A percentile compares a stretch with the other conserved stretches of the same genome.
These are phyloP conservation scores for Moesziomyces parantarcticus DNA, from an alignment of 1,284 basidiomycete genomes.

Conservation along the genomic window DNA sequence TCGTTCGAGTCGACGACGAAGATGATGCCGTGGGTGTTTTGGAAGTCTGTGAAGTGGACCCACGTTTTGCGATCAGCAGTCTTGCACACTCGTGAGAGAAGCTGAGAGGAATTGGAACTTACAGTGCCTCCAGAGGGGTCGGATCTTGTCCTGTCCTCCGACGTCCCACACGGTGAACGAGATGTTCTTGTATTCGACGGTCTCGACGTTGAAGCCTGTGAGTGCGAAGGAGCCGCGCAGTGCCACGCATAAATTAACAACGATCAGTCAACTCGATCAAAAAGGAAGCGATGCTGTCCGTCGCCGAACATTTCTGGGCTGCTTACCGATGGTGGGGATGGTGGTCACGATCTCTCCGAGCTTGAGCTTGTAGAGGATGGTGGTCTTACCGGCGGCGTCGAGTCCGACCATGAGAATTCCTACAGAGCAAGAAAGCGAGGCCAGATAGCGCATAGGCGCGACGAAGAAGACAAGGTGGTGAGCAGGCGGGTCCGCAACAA, in stretches of 20 bases:
- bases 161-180: constrained; percentile 99
- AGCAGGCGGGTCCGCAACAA: neutral
- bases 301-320: neutral
- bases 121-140: constrained; percentile 99
- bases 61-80: neutral
- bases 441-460: neutral
- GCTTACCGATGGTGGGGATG: constrained; percentile 86
- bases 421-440: constrained; percentile 6
- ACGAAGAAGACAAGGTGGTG: constrained; percentile 4
- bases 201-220: constrained; percentile 82
- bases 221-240: neutral
- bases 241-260: neutral
- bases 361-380: constrained; percentile 99
- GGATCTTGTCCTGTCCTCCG: constrained; percentile 76
- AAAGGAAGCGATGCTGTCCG: neutral
- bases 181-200: constrained; percentile 99
- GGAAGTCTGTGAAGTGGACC: constrained; percentile 78
- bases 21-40: constrained; percentile 99
- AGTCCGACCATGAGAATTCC: constrained; percentile 81
- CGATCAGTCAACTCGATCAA: neutral
- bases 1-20: constrained; percentile 99
- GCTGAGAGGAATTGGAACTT: constrained; percentile 67
- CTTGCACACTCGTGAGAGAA: neutral
- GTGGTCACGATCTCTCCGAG: constrained; percentile 99
- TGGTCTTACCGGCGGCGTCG: constrained; percentile 83